Evolutionary conservation across 352 stramenopile genomes (phyloP).

Genomic region (Saprolegnia diclina): DNA sequence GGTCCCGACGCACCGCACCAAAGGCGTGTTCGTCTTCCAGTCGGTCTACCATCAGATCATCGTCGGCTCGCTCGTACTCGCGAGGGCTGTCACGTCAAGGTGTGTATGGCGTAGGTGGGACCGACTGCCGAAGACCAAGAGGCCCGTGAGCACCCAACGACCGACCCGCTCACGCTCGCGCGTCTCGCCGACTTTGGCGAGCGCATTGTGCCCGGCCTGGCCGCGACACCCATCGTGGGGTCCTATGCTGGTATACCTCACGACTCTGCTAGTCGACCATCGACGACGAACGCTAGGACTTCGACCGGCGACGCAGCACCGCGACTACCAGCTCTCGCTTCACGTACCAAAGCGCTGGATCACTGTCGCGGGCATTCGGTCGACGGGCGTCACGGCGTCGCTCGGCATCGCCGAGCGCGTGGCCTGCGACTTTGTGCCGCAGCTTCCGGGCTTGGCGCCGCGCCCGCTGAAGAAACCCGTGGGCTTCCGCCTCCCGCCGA

Average conservation of each 20-base stretch:
- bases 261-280: neutral
- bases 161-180: slow-evolving; percentile 33
- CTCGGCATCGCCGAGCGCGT: slow-evolving; percentile 44
- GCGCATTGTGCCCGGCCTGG: slow-evolving; percentile 32
- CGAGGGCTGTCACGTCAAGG: neutral
- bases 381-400: slow-evolving; percentile 52
- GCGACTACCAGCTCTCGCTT: slow-evolving; percentile 57
- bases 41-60: slow-evolving; percentile 56
- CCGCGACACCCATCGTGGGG: slow-evolving; percentile 34
- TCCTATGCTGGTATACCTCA: slow-evolving; percentile 34
- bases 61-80: slow-evolving; percentile 19
- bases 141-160: slow-evolving; percentile 35
- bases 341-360: slow-evolving; percentile 17
- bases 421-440: neutral
- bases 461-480: neutral
- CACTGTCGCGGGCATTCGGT: slow-evolving; percentile 38
- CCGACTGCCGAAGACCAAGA: slow-evolving; percentile 56
- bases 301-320: slow-evolving; percentile 43
- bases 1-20: slow-evolving; percentile 51
- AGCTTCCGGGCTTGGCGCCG: neutral
- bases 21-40: slow-evolving; percentile 60
- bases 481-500: neutral
- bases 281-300: slow-evolving; percentile 37
- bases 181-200: slow-evolving; percentile 31
- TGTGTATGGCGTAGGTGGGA: slow-evolving; percentile 29